Percentiles rank a stretch among this genome's conserved stretches.
These are phyloP conservation scores for Geum urbanum DNA, from an alignment of 306 rosid species.

Conservation along the genomic window DNA sequence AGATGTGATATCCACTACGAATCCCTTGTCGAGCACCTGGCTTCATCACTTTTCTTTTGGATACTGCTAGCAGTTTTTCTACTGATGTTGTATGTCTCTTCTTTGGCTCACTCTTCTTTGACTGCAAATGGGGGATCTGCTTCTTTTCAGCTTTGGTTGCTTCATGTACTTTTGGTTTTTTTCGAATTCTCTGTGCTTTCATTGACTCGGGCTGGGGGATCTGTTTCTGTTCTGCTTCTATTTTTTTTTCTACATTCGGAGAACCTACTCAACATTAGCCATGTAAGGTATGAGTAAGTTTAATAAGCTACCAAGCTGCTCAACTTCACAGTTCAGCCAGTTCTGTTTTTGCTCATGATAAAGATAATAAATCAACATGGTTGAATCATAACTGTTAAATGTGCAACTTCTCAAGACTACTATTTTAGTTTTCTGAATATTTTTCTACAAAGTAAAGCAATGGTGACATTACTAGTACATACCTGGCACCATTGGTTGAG, in stretches of 20 bases:
- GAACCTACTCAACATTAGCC: constrained; percentile 6
- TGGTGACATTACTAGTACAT: not conserved
- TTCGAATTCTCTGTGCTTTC: constrained; percentile 1
- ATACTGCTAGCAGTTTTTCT: not conserved
- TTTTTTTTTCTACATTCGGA: not conserved
- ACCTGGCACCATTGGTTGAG: constrained; percentile 12
- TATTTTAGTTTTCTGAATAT: not conserved
- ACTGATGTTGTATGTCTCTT: constrained; percentile 4
- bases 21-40: constrained; percentile 8
- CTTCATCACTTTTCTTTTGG: not conserved
- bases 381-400: not conserved
- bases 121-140: constrained; percentile 12
- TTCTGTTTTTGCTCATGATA: not conserved
- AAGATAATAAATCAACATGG: not conserved
- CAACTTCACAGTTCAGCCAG: not conserved
- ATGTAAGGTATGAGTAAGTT: not conserved
- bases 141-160: constrained; percentile 11
- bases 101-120: constrained; percentile 9
- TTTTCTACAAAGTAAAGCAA: constrained; percentile 4
- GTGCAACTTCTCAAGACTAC: not conserved
- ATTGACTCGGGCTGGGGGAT: constrained; percentile 15
- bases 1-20: constrained; percentile 28
- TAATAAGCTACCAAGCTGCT: not conserved
- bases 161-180: not conserved
- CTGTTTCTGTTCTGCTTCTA: constrained; percentile 12